A percentile compares a stretch with the other conserved stretches of the same genome.
These are phyloP conservation scores for Colletotrichum endophyticum DNA, from an alignment of 2,329 filamentous ascomycete species.

Conservation along the genomic window DNA sequence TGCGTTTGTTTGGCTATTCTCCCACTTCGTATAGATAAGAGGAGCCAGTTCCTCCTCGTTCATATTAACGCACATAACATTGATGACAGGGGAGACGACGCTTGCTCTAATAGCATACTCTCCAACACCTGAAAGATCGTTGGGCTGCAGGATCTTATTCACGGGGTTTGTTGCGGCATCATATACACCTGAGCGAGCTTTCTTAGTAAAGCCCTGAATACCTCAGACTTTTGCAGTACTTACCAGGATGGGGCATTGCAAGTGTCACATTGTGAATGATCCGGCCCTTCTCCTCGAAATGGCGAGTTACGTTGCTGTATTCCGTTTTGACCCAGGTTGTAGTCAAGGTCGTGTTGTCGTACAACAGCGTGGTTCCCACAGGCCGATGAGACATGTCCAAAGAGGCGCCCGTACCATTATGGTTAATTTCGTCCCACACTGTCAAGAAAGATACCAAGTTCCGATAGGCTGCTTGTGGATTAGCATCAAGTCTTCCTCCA, in stretches of 20 bases:
- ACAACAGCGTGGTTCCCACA: conserved; percentile 64
- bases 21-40: conserved; percentile 69
- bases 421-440: conserved; percentile 56
- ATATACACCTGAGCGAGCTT: conserved; percentile 55
- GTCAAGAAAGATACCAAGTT: conserved; percentile 69
- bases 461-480: conserved; percentile 56
- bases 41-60: conserved; percentile 62
- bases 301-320: conserved; percentile 54
- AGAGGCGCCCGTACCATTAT: conserved; percentile 45
- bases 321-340: conserved; percentile 71
- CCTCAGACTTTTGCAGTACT: neutral
- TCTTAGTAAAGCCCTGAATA: neutral
- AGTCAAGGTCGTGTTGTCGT: conserved; percentile 74
- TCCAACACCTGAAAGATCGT: conserved; percentile 67
- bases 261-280: conserved; percentile 79
- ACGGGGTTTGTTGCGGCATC: conserved; percentile 62
- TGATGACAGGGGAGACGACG: conserved; percentile 72
- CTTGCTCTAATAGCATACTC: conserved; percentile 72
- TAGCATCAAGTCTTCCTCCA: neutral
- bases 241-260: conserved; percentile 74
- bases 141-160: conserved; percentile 75
- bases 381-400: conserved; percentile 56
- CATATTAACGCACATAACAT: conserved; percentile 76
- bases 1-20: conserved; percentile 35
- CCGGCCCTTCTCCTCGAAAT: conserved; percentile 54